Base-by-base conservation (phyloP, 495 filamentous ascomycete species). In the Neurospora sp. region DNA sequence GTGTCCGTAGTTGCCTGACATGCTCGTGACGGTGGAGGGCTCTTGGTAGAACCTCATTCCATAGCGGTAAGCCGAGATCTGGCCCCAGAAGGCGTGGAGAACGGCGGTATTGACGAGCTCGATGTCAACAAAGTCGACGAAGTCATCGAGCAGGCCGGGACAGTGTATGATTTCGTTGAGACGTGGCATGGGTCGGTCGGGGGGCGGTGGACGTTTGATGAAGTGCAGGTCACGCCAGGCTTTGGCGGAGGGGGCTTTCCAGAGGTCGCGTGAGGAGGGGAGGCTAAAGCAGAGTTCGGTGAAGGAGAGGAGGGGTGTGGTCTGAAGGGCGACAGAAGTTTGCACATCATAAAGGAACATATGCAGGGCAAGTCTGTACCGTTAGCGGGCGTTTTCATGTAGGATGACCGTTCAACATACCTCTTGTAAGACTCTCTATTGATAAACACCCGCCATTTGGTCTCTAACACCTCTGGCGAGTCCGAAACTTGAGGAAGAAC, bases 201-300 rank as follows among this genome's bases (percentile, higher is more conserved):
- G 35, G 20, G 70, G 41, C 5, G 70, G 38, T 12, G n/a, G 17
- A 8, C 61, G 69, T 61, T 73, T 74, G 9, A 71, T 42, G 4
- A 84, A 75, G 70, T 85, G 86, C 1, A 81, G 74, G 8, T 81
- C 76, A 71, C 85, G 85, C 88, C 88, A 90, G 27, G 81, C 81
- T 17, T 78, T 68, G 14, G 87, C 86, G 0, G 83, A 80, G 39
- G 81, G 78, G 4, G 88, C 87, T 37, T 84, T 78, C 86, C 87
- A 90, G 3, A 90, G 76, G 3, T 79, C 70, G 14, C 82, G 80
- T 1, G 83, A 77, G 17, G 80, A 79, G 3, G 88, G 87, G 8
- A 89, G 75, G 10, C 86, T 83, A 8, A 89, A 79, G n/a, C 83
- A 81, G 8, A 90, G 72, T 68, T 90, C 88, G 9, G 86, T 82